phyloP scores from a whole-genome alignment of 768 basidiomycete genomes.

The Lanmaoa pseudosensibilis region DNA sequence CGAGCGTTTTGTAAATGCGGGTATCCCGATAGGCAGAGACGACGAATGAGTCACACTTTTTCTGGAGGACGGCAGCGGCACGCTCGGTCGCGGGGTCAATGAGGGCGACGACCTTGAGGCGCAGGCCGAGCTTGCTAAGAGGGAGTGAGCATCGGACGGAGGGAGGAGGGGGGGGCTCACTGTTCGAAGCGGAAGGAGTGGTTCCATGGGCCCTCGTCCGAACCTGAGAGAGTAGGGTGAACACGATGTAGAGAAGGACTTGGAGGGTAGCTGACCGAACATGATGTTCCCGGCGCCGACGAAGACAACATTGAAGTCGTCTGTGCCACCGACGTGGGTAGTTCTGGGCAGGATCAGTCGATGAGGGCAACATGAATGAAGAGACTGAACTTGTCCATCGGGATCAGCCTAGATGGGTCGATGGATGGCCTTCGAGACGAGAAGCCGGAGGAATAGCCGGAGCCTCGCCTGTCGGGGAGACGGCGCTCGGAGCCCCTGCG shows the following conservation, averaged over 20 bases:
- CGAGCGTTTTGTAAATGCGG: slow-evolving; percentile 77
- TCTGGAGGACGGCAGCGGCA: slow-evolving; percentile 74
- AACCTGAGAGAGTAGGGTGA: slow-evolving; percentile 48
- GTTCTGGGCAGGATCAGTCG: slow-evolving; percentile 36
- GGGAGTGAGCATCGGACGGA: slow-evolving; percentile 9
- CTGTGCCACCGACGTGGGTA: slow-evolving; percentile 54
- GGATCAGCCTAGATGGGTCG: slow-evolving; percentile 72
- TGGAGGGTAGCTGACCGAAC: slow-evolving; percentile 64
- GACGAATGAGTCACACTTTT: slow-evolving; percentile 93
- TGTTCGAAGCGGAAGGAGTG: slow-evolving; percentile 90
- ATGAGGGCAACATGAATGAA: neutral
- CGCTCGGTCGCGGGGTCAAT: slow-evolving; percentile 89
- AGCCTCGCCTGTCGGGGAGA: slow-evolving; percentile 47
- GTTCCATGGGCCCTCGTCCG: slow-evolving; percentile 89
- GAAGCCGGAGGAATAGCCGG: slow-evolving; percentile 44
- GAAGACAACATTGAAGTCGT: slow-evolving; percentile 92
- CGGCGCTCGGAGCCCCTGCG: slow-evolving; percentile 49
- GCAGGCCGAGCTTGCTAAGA: slow-evolving; percentile 85
- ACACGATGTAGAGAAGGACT: neutral
- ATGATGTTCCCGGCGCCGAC: slow-evolving; percentile 97
- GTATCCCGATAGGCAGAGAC: slow-evolving; percentile 91
- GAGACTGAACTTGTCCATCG: slow-evolving; percentile 70
- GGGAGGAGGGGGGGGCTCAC: slow-evolving; percentile 41
- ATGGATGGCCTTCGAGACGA: slow-evolving; percentile 70
- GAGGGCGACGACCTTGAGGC: slow-evolving; percentile 93